Base-by-base conservation (phyloP, 1,139 yeast genomes). In the Blastobotrys ciferrii region DNA sequence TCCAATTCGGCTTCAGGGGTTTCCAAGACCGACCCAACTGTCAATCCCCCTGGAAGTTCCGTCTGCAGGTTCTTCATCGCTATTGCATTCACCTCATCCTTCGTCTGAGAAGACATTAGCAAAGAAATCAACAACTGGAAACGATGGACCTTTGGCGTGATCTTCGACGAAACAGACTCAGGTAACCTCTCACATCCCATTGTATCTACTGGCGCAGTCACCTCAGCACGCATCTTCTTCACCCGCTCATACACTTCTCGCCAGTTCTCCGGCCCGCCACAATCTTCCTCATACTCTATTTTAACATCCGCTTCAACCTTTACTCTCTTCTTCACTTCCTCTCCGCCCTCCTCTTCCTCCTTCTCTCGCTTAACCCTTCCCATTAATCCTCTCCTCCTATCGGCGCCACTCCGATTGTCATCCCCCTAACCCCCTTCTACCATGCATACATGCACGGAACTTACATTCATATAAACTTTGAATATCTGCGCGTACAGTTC, bases 61-160 rank as follows among this genome's bases (percentile, higher is more conserved):
- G 61, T 56, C 43, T 87, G 82, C 53, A 91, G 68, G 18, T 69
- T 74, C 30, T 67, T 67, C 83, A 91, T 84, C 0, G 95, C 95
- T 40, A 74, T 75, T 46, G 75, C 86, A 55, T 87, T 91, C 32
- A 83, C 81, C 62, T 87, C 96, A 65, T 92, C 98, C 61, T 86
- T 88, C 1, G 98, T 92, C 60, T 91, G 98, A 0, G 97, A 80
- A 12, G 96, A 87, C 31, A 92, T 77, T 92, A 91, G 87, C 47
- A 91, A 73, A 2, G 95, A 82, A 0, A 88, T 73, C 40, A 91
- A 70, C 33, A 87, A 71, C 65, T 89, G 96, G 62, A 83, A 84
- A 44, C 97, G 71, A 59, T 76, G 82, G 62, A 54, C 66, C 57
- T 28, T 75, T 63, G 52, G 70, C 50, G 55, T 60, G 49, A 60